Evolutionary conservation across 805 yeast species (phyloP).

Genomic region (Metschnikowia matae): DNA sequence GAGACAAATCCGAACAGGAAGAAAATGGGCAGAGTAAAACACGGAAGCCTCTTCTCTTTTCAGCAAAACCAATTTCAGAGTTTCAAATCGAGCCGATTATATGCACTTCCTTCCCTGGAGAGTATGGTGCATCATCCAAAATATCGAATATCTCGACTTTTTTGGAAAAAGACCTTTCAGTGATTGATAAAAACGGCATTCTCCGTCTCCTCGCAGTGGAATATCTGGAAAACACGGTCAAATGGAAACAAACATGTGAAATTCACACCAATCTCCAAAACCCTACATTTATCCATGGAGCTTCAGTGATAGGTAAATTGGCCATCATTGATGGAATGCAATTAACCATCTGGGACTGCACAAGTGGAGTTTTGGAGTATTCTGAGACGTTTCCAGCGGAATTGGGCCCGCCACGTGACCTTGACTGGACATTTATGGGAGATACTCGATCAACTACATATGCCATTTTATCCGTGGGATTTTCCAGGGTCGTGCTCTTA

Average conservation of each 20-base stretch:
- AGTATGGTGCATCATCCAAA: constrained; percentile 30
- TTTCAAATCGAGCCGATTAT: constrained; percentile 4
- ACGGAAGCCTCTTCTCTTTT: not conserved
- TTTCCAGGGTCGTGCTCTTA: constrained; percentile 54
- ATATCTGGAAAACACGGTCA: constrained; percentile 24
- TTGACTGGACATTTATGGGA: constrained; percentile 79
- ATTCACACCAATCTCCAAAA: constrained; percentile 54
- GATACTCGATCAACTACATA: constrained; percentile 39
- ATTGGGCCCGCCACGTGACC: constrained; percentile 50
- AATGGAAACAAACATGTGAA: constrained; percentile 50
- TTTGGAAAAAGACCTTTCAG: constrained; percentile 39
- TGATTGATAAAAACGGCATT: constrained; percentile 45
- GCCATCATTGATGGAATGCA: constrained; percentile 64
- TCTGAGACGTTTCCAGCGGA: constrained; percentile 37
- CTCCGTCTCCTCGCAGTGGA: constrained; percentile 20
- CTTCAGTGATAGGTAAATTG: constrained; percentile 63
- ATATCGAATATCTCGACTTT: constrained; percentile 61
- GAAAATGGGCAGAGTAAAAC: not conserved
- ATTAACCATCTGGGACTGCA: constrained; percentile 77
- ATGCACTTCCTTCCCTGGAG: constrained; percentile 31
- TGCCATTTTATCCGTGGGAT: constrained; percentile 79
- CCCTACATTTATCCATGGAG: constrained; percentile 60
- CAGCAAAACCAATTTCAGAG: constrained; percentile 8
- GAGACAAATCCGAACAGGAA: too few species aligned
- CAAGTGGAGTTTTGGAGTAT: constrained; percentile 63